phyloP scores from a whole-genome alignment of 257 asterid genomes.

The Solanum bulbocastanum region DNA sequence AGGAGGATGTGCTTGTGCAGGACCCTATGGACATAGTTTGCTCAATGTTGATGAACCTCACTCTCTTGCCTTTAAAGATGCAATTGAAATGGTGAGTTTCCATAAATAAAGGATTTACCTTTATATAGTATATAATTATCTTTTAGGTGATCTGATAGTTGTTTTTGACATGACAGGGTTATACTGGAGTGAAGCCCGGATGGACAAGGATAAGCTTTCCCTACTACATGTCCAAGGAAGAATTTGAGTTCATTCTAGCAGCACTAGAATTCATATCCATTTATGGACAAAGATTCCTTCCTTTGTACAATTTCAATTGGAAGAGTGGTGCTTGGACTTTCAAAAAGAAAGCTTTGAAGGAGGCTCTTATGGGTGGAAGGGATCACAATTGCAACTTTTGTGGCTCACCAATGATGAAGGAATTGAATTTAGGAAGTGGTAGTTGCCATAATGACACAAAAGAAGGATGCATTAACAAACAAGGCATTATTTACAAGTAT shows the following conservation, averaged over 20 bases:
- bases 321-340: constrained; percentile 38
- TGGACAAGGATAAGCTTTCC: constrained; percentile 10
- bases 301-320: constrained; percentile 34
- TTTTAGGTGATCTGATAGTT: neutral
- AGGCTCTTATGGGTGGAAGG: neutral
- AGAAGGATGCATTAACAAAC: neutral
- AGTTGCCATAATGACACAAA: neutral
- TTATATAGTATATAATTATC: neutral
- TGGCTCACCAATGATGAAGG: constrained; percentile 5
- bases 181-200: neutral
- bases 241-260: constrained; percentile 33
- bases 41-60: constrained; percentile 20
- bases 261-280: constrained; percentile 34
- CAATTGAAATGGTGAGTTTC: neutral
- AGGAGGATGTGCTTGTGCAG: constrained; percentile 58
- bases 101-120: neutral
- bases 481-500: neutral
- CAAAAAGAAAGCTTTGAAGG: constrained; percentile 3
- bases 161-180: neutral
- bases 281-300: constrained; percentile 38
- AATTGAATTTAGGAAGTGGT: neutral
- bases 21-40: constrained; percentile 39
- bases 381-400: neutral
- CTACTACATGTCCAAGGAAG: constrained; percentile 10
- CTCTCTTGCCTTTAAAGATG: constrained; percentile 22